A percentile compares a stretch with the other conserved stretches of the same genome.
Evolutionary conservation across 2,329 filamentous ascomycete species (phyloP).

Genomic region (Colletotrichum sansevieriae): DNA sequence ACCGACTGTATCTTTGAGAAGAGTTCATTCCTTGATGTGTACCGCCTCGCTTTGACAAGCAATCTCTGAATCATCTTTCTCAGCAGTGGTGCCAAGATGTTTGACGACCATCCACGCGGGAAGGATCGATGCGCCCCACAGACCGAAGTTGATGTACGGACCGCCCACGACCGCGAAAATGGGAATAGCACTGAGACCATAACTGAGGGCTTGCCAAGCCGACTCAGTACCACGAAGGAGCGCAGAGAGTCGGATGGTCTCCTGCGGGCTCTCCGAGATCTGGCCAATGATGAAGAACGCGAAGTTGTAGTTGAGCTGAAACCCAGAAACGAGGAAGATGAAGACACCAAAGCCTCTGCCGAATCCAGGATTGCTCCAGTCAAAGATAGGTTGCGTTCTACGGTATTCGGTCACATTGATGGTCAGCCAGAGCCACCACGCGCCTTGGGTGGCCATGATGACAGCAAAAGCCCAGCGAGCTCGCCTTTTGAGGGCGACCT

Average conservation of each 20-base stretch:
- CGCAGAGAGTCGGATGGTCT: conserved; percentile 74
- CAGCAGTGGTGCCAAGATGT: neutral
- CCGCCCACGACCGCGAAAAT: conserved; percentile 73
- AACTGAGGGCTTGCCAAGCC: conserved; percentile 76
- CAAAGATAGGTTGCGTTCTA: conserved; percentile 62
- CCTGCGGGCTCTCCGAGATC: conserved; percentile 68
- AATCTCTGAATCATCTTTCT: conserved; percentile 7
- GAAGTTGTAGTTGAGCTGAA: conserved; percentile 80
- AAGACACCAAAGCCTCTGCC: conserved; percentile 63
- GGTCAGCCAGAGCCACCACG: conserved; percentile 78
- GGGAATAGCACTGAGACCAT: conserved; percentile 71
- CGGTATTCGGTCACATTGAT: conserved; percentile 72
- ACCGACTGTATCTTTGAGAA: neutral
- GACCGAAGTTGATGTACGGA: conserved; percentile 75
- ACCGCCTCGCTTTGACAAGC: conserved; percentile 7
- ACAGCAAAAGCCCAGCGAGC: conserved; percentile 64
- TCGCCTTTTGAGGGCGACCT: conserved; percentile 64
- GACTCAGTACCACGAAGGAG: conserved; percentile 76
- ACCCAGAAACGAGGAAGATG: conserved; percentile 73
- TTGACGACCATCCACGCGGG: conserved; percentile 72
- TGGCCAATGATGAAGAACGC: conserved; percentile 77
- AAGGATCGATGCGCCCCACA: conserved; percentile 71
- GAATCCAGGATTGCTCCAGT: conserved; percentile 60
- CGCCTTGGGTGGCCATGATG: conserved; percentile 69
- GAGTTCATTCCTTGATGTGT: neutral